Evolutionary conservation across 805 yeast genomes (phyloP).

Genomic region (Suhomyces canberraensis): DNA sequence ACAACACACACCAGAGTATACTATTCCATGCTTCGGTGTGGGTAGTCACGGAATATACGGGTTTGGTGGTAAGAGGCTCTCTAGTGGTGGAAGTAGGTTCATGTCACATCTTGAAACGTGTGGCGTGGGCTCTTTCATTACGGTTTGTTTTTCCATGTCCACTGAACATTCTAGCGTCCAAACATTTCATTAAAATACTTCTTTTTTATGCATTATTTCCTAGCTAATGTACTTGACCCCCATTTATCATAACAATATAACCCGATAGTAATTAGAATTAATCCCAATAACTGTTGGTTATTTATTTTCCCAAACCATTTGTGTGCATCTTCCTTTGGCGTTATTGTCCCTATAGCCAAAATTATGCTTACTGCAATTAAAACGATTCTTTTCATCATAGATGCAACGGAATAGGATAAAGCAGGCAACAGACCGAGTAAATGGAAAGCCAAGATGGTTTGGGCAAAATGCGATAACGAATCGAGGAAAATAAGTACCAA

Average conservation of each 20-base stretch:
- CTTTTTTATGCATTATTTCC: not conserved
- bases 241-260: slow-evolving; percentile 63
- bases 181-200: not conserved
- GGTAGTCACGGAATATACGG: slow-evolving; percentile 43
- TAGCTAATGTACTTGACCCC: slow-evolving; percentile 33
- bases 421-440: slow-evolving; percentile 79
- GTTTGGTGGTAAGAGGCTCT: slow-evolving; percentile 24
- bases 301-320: slow-evolving; percentile 38
- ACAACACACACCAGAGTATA: slow-evolving; percentile 48
- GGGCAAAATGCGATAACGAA: slow-evolving; percentile 75
- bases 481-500: slow-evolving; percentile 56
- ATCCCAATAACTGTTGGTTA: slow-evolving; percentile 45
- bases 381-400: slow-evolving; percentile 84
- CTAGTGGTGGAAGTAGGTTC: slow-evolving; percentile 5
- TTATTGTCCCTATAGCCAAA: slow-evolving; percentile 40
- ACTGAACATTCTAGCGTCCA: slow-evolving; percentile 44
- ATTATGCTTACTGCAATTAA: slow-evolving; percentile 72
- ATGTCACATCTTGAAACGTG: slow-evolving; percentile 5
- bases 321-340: slow-evolving; percentile 8
- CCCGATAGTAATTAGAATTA: slow-evolving; percentile 52
- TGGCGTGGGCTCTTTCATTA: slow-evolving; percentile 5
- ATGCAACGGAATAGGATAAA: slow-evolving; percentile 81
- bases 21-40: slow-evolving; percentile 25
- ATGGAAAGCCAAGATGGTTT: slow-evolving; percentile 78
- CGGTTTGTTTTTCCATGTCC: slow-evolving; percentile 16